Base-by-base conservation (phyloP, 2,329 filamentous ascomycete genomes). In the Microdochium bolleyi region DNA sequence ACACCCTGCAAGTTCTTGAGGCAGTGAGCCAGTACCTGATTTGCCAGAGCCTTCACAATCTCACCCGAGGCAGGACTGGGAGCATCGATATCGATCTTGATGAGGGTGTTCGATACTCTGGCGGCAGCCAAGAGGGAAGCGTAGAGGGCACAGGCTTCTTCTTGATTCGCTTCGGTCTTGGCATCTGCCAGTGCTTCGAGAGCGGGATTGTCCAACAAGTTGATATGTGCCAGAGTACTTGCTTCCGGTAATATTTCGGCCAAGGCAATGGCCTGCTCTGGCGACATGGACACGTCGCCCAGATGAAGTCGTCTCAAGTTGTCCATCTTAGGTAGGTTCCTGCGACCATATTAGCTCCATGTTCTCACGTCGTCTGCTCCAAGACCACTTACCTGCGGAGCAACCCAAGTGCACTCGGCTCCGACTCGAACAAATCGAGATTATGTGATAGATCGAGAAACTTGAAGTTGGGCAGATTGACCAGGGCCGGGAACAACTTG, bases 371-470 rank as follows among this genome's bases (percentile, higher is more conserved):
- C 21, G 38, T 30, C 16, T 51, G n/a, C 21, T 37, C 53, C n/a
- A 48, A 50, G 57, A 25, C 37, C 41, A 68, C 77, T 58, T 65
- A 94, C 71, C 88, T 89, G 61, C 94, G 80, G 52, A 97, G 75
- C 3, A 90, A 72, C 3, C 80, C 79, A 32, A 94, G 76, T 2
- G 88, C 88, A 62, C 83, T 90, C n/a, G 88, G 85, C 44, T 86
- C 77, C 3, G 77, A 76, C 51, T 84, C 80, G 64, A 95, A 96
- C 16, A 99, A 76, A 21, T 83, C 83, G 30, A 79, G 87, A 61
- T 97, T 97, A 62, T 96, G 90, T 4, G 90, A 96, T 34, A 99
- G 75, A 66, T 97, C 94, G 54, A 99, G 83, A 64, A 96, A 96
- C 21, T 88, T 84, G 64, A 96, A 87, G 57, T 86, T 82, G 2